Base-by-base conservation (phyloP, 2,329 filamentous ascomycete species). In the Epicoccum sorghinum region DNA sequence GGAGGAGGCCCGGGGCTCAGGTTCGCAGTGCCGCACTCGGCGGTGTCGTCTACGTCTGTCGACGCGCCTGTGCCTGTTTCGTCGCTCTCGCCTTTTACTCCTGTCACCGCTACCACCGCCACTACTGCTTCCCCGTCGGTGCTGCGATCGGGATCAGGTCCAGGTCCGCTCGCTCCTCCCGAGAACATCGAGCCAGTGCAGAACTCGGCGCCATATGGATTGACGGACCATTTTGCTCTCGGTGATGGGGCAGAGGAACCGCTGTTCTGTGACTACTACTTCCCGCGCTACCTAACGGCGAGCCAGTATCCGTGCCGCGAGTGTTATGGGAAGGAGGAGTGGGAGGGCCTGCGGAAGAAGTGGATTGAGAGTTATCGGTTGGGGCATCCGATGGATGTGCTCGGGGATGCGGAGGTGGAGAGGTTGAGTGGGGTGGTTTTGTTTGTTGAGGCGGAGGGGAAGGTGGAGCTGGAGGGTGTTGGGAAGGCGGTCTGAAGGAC, bases 281-380 rank as follows among this genome's bases (percentile, higher is more conserved):
- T 69, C 38, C 57, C 59, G n/a, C 61, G 44, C 35, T 45, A 60
- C 23, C 45, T 65, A 1, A 54, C 60, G 2, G 32, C 25, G 4
- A 62, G 60, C 25, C 41, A 40, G 12, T 58, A 57, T 30, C 69
- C 70, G 4, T 73, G 70, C 30, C 25, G 61, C 14, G 42, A 48
- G 6, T 73, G 69, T 52, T 72, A 70, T 30, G 35, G 62, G 43
- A 27, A 54, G 29, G 59, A 60, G 0, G 38, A 61, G 50, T 71
- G 62, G 55, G 44, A 50, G 38, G 13, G 4, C 1, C 18, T 57
- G 23, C 47, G 58, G 10, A 18, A 14, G 7, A n/a, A 29, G 6
- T 69, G 61, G 64, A 59, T 66, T 54, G 50, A 53, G 7, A 42
- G 39, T 24, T 70, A 69, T 55, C 18, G 36, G 24, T 32, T 51